phyloP scores from a whole-genome alignment of 352 stramenopile species.

The Pilasporangium apinafurcum region DNA sequence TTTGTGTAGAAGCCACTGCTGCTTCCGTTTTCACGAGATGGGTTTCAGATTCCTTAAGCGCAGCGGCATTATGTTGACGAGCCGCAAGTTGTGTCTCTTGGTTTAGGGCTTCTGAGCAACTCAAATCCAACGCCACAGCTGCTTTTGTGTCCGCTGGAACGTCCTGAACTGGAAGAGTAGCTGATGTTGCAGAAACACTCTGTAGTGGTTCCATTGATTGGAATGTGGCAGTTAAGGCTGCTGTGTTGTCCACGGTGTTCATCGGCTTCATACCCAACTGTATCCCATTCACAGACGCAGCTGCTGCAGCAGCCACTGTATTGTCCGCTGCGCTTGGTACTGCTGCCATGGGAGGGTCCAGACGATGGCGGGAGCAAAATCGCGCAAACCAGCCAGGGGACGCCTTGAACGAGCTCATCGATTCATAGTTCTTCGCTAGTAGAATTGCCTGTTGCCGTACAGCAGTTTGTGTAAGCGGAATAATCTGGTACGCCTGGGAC shows the following conservation, averaged over 20 bases:
- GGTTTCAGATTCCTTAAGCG: conserved; percentile 5
- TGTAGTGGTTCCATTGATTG: no score
- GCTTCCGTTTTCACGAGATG: no score
- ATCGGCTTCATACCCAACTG: background rate
- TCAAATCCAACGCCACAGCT: conserved; percentile 13
- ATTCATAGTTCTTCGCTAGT: conserved; percentile 79
- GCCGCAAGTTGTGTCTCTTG: conserved; percentile 31
- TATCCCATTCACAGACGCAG: conserved; percentile 9
- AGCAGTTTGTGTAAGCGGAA: conserved; percentile 78
- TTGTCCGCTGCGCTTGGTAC: background rate
- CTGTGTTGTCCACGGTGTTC: background rate
- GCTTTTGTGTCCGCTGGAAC: background rate
- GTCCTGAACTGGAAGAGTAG: no score
- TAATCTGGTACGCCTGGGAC: conserved; percentile 74
- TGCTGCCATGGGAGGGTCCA: conserved; percentile 50
- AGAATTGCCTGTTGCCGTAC: conserved; percentile 82
- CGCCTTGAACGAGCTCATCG: conserved; percentile 81
- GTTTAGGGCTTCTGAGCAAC: conserved; percentile 31
- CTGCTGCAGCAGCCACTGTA: conserved; percentile 8
- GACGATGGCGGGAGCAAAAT: conserved; percentile 80
- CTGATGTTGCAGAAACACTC: no score
- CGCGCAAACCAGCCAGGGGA: conserved; percentile 84
- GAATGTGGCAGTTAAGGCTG: background rate
- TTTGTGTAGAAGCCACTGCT: no score
- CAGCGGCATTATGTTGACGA: conserved; percentile 32